Evolutionary conservation across 257 asterid species (phyloP).

Genomic region (Nemophila menziesii): DNA sequence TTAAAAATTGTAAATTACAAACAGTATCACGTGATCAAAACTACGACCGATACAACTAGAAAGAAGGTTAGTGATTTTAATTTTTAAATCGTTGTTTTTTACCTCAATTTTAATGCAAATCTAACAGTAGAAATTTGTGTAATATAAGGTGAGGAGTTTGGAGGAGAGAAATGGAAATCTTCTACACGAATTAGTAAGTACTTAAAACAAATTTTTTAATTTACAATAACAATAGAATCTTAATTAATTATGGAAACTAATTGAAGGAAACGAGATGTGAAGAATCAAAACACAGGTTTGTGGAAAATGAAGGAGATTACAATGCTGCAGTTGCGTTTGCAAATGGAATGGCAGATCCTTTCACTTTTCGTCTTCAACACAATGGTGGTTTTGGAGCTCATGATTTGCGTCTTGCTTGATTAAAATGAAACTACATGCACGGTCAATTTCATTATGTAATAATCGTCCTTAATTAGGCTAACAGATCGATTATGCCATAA

Average conservation of each 20-base stretch:
- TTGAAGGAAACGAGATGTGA: conserved; percentile 23
- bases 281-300: conserved; percentile 20
- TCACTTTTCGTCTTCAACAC: conserved; percentile 10
- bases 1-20: not conserved
- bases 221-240: not conserved
- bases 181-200: conserved; percentile 19
- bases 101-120: not conserved
- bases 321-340: conserved; percentile 16
- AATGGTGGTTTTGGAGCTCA: not conserved
- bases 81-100: not conserved
- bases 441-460: too few relatives aligned
- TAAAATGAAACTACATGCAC: not conserved
- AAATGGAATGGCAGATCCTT: conserved; percentile 21
- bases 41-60: conserved; percentile 21
- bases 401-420: not conserved
- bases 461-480: too few relatives aligned
- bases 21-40: conserved; percentile 30
- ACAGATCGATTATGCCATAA: too few relatives aligned
- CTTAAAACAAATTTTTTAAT: too few relatives aligned
- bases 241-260: not conserved
- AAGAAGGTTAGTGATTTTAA: conserved; percentile 25
- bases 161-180: conserved; percentile 28
- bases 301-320: conserved; percentile 20
- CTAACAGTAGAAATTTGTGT: not conserved
- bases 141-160: conserved; percentile 24